phyloP scores from a whole-genome alignment of 257 asterid genomes.

The Penstemon barbatus region DNA sequence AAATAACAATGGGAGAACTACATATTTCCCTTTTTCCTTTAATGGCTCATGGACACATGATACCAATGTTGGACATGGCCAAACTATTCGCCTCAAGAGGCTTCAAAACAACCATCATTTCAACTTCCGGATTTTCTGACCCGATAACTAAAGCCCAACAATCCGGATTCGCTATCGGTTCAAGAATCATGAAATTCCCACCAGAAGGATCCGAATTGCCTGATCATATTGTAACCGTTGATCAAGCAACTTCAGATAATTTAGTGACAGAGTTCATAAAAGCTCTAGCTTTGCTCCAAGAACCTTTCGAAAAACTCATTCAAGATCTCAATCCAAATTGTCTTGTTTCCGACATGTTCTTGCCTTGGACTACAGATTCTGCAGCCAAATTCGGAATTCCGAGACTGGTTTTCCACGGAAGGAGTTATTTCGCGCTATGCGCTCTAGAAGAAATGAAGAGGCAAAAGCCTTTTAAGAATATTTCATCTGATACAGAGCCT shows the following conservation, averaged over 20 bases:
- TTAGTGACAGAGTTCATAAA: slow-evolving; percentile 8
- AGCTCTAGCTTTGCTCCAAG: slow-evolving; percentile 38
- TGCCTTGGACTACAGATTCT: slow-evolving; percentile 47
- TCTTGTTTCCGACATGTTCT: slow-evolving; percentile 46
- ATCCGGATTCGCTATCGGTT: slow-evolving; percentile 36
- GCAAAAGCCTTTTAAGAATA: slow-evolving; percentile 38
- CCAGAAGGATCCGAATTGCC: slow-evolving; percentile 42
- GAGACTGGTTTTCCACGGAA: slow-evolving; percentile 46
- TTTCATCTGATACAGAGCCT: slow-evolving; percentile 44
- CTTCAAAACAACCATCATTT: slow-evolving; percentile 45
- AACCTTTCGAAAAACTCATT: slow-evolving; percentile 39
- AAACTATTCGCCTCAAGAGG: slow-evolving; percentile 52
- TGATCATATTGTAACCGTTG: slow-evolving; percentile 34
- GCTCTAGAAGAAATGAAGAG: slow-evolving; percentile 25
- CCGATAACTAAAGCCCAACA: slow-evolving; percentile 27
- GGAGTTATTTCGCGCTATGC: slow-evolving; percentile 37
- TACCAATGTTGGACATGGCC: slow-evolving; percentile 62
- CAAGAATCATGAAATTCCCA: slow-evolving; percentile 37
- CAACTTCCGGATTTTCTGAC: slow-evolving; percentile 37
- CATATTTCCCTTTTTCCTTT: slow-evolving; percentile 43
- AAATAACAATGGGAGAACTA: slow-evolving; percentile 27
- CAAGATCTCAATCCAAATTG: slow-evolving; percentile 33
- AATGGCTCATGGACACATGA: slow-evolving; percentile 66
- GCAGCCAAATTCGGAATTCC: slow-evolving; percentile 53
- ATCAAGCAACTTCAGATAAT: slow-evolving; percentile 28